Evolutionary conservation across 257 asterid species (phyloP).

Genomic region (Primulina tabacum): DNA sequence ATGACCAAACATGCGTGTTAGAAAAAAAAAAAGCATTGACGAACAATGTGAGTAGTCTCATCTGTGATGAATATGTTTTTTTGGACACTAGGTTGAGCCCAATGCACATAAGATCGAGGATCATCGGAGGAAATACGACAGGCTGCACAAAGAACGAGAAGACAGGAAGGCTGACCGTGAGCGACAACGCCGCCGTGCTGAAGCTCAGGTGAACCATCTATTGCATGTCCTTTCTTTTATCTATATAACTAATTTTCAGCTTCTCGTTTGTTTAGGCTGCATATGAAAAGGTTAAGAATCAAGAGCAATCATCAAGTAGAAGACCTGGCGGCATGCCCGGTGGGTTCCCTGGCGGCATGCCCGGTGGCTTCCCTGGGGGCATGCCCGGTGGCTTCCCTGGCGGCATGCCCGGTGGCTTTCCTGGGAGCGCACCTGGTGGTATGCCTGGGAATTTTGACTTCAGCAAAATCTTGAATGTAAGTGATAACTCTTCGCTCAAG

Average conservation of each 20-base stretch:
- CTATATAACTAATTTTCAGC: not conserved
- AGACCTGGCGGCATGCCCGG: conserved; percentile 46
- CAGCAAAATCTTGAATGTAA: conserved; percentile 84
- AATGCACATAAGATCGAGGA: conserved; percentile 91
- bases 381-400: too few species aligned
- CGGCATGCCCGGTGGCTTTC: conserved; percentile 49
- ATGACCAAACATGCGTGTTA: conserved; percentile 10
- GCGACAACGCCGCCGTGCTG: conserved; percentile 79
- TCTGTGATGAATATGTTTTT: not conserved
- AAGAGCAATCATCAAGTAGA: conserved; percentile 72
- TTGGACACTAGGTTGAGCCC: conserved; percentile 72
- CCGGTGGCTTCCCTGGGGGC: too few species aligned
- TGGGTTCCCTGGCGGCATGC: too few species aligned
- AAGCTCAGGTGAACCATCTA: conserved; percentile 64
- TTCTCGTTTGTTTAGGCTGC: conserved; percentile 59
- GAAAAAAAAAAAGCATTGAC: not conserved
- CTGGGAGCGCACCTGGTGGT: conserved; percentile 44
- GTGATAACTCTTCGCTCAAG: conserved; percentile 16
- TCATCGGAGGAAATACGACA: conserved; percentile 82
- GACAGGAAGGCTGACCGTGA: conserved; percentile 67
- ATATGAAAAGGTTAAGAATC: conserved; percentile 85
- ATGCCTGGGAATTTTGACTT: conserved; percentile 74
- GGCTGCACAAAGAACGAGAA: conserved; percentile 86
- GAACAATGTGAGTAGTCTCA: not conserved
- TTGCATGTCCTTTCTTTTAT: not conserved